Conservation (phyloP, 2,329 filamentous ascomycete species). For the Aspergillus fumigatiaffinis region DNA sequence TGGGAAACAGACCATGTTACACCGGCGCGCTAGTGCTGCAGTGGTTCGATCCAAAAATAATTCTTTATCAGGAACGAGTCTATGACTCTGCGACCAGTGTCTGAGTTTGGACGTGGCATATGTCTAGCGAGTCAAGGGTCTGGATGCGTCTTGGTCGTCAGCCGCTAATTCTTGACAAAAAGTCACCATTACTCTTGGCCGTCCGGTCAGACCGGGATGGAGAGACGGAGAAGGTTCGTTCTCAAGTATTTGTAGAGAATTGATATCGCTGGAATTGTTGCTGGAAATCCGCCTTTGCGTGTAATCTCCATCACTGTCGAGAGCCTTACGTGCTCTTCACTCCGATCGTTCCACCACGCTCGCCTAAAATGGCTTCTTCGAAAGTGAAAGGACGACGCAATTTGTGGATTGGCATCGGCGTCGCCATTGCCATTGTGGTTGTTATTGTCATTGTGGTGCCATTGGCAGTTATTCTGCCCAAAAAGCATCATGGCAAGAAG, state of each 20-base stretch:
- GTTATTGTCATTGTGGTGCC: slow-evolving; percentile 15
- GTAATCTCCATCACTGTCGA: background rate
- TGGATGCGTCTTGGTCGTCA: background rate
- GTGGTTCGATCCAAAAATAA: background rate
- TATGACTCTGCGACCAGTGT: background rate
- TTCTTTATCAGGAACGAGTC: background rate
- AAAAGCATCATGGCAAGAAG: slow-evolving; percentile 1
- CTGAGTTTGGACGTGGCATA: background rate
- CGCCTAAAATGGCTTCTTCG: background rate
- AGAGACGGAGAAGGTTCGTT: background rate
- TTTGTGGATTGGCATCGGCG: slow-evolving; percentile 6
- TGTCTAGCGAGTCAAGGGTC: background rate
- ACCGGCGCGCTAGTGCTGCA: background rate
- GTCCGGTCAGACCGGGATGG: no score
- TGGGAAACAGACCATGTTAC: background rate
- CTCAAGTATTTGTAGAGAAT: background rate
- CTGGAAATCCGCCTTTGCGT: background rate
- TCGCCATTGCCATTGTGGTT: slow-evolving; percentile 7
- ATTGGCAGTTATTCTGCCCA: slow-evolving; percentile 9
- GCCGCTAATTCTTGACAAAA: background rate
- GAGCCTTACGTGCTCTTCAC: background rate
- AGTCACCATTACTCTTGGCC: background rate
- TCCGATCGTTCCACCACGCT: background rate
- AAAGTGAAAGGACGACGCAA: background rate
- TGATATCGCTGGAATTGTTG: background rate